Evolutionary conservation across 2,329 filamentous ascomycete species (phyloP), one percentile per base, ranked within the genome.

Genomic region (Penicillium occitanis): DNA sequence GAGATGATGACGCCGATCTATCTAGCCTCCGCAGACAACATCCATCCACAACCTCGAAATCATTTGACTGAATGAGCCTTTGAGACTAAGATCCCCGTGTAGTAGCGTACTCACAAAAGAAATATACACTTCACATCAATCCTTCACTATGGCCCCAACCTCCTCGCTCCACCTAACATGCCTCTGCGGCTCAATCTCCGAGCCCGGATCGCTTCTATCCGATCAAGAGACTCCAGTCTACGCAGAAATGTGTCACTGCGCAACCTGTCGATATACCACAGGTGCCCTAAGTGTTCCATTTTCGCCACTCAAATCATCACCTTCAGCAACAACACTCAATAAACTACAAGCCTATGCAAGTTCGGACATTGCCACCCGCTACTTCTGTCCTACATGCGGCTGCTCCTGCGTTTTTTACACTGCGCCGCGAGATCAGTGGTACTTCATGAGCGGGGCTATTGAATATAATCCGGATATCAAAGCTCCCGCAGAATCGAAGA

Each of bases 181-280:
- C n/a, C 51, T 55, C 5, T 55, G 51, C 10, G 51, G 51, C 51
- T 55, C 51, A 1, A 55, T 55, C 30, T 55, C 51, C 51, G 51
- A 55, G 51, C 30, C 51, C 4, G 51, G 51, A 13, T 55, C 51
- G 51, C 30, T 55, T 7, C 51, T 55, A 35, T 55, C 30, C 17
- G 30, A 55, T 17, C 51, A 35, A 35, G 30, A 55, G 19, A 55
- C 30, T 11, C 51, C 51, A 35, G 51, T 55, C 30, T 55, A 55
- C n/a, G 51, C 51, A 37, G 51, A 55, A 55, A 55, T 55, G 30
- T 55, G 51, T 13, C 51, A 55, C 5, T 55, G 51, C 30, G 17
- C 37, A 33, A 55, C 51, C n/a, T 55, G 51, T 55, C 30, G 51
- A 37, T 55, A 55, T 35, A 55, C 30, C 2, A 55, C 51, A 55